Conservation (phyloP, 1,284 basidiomycete species). For the Trichosporon ovoides region DNA sequence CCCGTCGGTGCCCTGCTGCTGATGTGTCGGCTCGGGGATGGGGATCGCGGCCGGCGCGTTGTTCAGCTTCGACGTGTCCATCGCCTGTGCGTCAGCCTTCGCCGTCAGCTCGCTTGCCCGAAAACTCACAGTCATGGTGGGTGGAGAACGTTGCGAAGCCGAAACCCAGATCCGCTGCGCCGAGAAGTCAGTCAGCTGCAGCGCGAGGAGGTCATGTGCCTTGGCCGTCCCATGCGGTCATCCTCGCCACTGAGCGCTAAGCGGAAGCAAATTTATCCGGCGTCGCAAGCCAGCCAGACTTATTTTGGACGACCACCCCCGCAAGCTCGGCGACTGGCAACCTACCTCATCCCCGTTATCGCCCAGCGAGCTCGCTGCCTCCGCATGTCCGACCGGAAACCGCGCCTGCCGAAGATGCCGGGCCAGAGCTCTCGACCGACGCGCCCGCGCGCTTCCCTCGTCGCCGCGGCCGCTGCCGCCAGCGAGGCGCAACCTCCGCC, state of each 20-base stretch:
- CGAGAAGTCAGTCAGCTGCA: neutral
- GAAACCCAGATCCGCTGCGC: neutral
- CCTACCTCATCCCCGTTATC: no score
- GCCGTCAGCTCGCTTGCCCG: neutral
- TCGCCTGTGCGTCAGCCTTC: neutral
- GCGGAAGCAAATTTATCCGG: neutral
- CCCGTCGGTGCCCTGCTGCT: neutral
- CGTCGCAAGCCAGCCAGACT: neutral
- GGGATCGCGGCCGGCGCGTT: constrained; percentile 31
- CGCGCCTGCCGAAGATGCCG: constrained; percentile 17
- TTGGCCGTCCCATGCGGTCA: neutral
- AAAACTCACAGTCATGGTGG: constrained; percentile 2
- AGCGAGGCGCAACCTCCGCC: neutral
- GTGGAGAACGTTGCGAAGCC: neutral
- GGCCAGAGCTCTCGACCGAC: constrained; percentile 3
- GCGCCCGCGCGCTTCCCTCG: constrained; percentile 8
- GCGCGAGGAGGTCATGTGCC: neutral
- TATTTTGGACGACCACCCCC: neutral
- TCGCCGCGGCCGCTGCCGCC: constrained; percentile 13
- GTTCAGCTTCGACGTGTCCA: constrained; percentile 42
- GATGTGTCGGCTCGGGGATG: constrained; percentile 9
- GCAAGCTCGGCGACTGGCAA: neutral
- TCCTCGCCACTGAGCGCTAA: neutral
- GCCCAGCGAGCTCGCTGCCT: no score
- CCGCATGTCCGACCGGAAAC: constrained; percentile 1